Percentiles rank a stretch among this genome's conserved stretches.
These are phyloP conservation scores for Castanospermum australe DNA, from an alignment of 306 rosid genomes.

Conservation along the genomic window DNA sequence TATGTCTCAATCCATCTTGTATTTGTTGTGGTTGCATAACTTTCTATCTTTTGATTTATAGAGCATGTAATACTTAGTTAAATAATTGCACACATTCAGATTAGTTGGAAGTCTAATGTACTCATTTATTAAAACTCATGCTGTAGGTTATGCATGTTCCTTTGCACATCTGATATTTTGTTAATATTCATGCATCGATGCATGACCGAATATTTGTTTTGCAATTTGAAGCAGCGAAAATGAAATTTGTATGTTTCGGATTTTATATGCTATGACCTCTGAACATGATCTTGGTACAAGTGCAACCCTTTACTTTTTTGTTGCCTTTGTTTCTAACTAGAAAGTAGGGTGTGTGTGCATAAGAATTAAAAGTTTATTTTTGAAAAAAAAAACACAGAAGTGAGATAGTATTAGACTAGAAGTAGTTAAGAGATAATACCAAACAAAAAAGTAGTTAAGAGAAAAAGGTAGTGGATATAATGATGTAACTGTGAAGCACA, in stretches of 20 bases:
- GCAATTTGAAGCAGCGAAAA: not conserved
- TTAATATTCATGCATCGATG: not conserved
- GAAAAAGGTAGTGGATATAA: not conserved
- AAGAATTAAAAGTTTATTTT: no score
- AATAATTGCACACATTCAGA: conserved; percentile 1
- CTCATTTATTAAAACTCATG: not conserved
- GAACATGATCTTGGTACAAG: not conserved
- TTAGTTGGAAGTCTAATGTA: not conserved
- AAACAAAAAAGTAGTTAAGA: no score
- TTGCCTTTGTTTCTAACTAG: not conserved
- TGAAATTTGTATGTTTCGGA: not conserved
- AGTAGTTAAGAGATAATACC: no score
- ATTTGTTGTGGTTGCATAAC: conserved; percentile 3
- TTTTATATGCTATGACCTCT: not conserved
- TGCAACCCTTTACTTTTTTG: not conserved
- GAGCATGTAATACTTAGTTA: conserved; percentile 11
- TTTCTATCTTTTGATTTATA: conserved; percentile 10
- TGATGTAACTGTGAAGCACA: not conserved
- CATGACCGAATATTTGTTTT: not conserved
- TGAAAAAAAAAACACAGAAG: no score
- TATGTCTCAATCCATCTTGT: not conserved
- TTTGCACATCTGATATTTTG: not conserved
- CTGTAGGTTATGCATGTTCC: not conserved
- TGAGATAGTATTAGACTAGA: not conserved
- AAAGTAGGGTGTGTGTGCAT: not conserved